A percentile compares a stretch with the other conserved stretches of the same genome.
These are phyloP conservation scores for Tephrocybe rancida DNA, from an alignment of 768 basidiomycete genomes.

Conservation along the genomic window DNA sequence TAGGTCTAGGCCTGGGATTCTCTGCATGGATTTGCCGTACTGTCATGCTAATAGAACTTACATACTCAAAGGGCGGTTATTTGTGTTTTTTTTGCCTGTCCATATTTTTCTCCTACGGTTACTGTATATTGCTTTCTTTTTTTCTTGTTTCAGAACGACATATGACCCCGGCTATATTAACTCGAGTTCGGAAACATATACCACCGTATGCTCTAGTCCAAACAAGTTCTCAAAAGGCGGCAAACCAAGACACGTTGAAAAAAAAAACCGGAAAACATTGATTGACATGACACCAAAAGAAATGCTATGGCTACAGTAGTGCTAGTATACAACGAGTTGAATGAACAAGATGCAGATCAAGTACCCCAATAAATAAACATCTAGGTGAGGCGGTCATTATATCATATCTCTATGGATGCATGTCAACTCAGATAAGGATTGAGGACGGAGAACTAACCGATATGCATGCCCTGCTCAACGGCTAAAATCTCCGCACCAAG, in stretches of 20 bases:
- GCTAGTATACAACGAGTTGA: constrained; percentile 33
- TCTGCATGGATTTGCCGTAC: constrained; percentile 3
- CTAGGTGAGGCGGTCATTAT: constrained; percentile 6
- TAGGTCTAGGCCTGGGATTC: constrained; percentile 35
- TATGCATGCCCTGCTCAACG: constrained; percentile 80
- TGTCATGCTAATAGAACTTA: constrained; percentile 32
- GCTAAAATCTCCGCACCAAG: constrained; percentile 74
- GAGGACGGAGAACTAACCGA: constrained; percentile 53
- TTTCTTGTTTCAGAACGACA: constrained; percentile 15
- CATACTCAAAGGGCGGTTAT: constrained; percentile 34
- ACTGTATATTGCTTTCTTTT: constrained; percentile 29
- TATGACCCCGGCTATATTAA: constrained; percentile 15
- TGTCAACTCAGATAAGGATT: background rate
- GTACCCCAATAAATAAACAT: background rate
- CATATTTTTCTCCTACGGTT: constrained; percentile 22
- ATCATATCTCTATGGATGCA: constrained; percentile 35
- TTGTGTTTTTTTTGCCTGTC: constrained; percentile 24
- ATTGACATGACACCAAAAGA: constrained; percentile 8
- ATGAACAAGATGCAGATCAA: background rate
- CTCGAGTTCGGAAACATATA: constrained; percentile 4
- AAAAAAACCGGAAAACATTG: background rate
- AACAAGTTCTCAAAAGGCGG: background rate
- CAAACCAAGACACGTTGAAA: too few species aligned
- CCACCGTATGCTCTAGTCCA: background rate
- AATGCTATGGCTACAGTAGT: constrained; percentile 41